A percentile compares a stretch with the other conserved stretches of the same genome.
Evolutionary conservation across 805 yeast genomes (phyloP).

Genomic region (Candida insectalens): DNA sequence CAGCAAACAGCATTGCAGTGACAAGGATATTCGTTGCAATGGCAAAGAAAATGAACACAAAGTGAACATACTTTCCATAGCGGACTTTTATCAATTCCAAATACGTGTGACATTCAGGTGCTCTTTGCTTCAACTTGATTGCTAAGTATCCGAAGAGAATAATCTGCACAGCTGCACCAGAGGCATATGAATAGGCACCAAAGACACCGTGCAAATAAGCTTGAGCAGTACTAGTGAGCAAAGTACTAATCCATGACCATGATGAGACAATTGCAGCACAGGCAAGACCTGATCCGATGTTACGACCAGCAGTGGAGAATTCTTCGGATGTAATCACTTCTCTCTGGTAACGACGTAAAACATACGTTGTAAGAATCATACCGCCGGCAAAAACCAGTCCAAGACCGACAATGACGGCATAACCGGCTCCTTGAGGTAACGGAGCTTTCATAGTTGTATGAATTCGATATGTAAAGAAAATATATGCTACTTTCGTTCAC

Average conservation of each 20-base stretch:
- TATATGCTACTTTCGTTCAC: too few species aligned
- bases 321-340: conserved; percentile 91
- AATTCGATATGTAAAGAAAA: too few species aligned
- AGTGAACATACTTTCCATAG: conserved; percentile 71
- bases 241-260: conserved; percentile 91
- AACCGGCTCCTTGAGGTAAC: conserved; percentile 70
- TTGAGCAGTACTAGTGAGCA: conserved; percentile 66
- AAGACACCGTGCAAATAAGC: conserved; percentile 70
- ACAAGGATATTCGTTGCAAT: neutral
- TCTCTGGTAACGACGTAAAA: conserved; percentile 68
- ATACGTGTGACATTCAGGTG: conserved; percentile 89
- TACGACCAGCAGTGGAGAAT: conserved; percentile 86
- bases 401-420: conserved; percentile 82
- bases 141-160: conserved; percentile 81
- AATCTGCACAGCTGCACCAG: conserved; percentile 88
- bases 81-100: conserved; percentile 75
- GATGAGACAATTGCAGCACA: conserved; percentile 87
- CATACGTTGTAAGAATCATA: conserved; percentile 67
- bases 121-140: conserved; percentile 78
- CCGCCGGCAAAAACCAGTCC: conserved; percentile 64
- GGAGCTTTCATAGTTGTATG: neutral
- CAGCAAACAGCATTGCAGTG: conserved; percentile 43
- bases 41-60: conserved; percentile 27
- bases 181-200: conserved; percentile 73
- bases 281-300: conserved; percentile 76